A percentile compares a stretch with the other conserved stretches of the same genome.
Conservation (phyloP, 441 rosid genomes). For the Adansonia gregorii region DNA sequence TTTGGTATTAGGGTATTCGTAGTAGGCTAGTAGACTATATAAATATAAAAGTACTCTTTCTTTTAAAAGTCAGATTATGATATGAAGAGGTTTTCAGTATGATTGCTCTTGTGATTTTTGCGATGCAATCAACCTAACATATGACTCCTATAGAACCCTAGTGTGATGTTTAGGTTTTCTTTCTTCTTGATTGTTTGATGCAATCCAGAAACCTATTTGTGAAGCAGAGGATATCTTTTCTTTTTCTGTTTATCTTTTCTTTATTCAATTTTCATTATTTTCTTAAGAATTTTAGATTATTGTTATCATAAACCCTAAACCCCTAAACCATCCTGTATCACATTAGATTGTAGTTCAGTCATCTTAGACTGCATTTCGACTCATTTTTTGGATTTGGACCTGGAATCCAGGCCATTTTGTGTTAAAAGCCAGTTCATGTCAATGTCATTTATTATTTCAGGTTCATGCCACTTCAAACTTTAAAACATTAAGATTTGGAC, state of each 20-base stretch:
- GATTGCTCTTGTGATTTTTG: background rate
- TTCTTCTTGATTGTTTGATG: background rate
- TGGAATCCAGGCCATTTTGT: background rate
- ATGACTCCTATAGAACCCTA: background rate
- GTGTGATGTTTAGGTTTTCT: background rate
- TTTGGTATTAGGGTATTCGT: background rate
- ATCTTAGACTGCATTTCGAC: background rate
- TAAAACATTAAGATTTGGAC: background rate
- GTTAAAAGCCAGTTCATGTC: background rate
- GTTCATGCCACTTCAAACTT: background rate
- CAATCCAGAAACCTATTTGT: background rate
- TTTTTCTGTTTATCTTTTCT: background rate
- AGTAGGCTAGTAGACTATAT: background rate
- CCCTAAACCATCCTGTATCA: background rate
- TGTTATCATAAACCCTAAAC: background rate
- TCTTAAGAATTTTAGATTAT: background rate
- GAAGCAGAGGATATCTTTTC: background rate
- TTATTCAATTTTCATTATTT: too few species aligned
- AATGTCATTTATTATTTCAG: background rate
- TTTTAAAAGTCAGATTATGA: background rate
- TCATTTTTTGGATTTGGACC: background rate
- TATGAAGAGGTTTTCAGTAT: background rate
- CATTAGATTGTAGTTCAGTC: background rate
- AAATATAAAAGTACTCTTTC: too few species aligned
- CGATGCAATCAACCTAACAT: background rate